A percentile compares a stretch with the other conserved stretches of the same genome.
phyloP scores from a whole-genome alignment of 108 stramenopile genomes.

The Parietichytrium sp. region DNA sequence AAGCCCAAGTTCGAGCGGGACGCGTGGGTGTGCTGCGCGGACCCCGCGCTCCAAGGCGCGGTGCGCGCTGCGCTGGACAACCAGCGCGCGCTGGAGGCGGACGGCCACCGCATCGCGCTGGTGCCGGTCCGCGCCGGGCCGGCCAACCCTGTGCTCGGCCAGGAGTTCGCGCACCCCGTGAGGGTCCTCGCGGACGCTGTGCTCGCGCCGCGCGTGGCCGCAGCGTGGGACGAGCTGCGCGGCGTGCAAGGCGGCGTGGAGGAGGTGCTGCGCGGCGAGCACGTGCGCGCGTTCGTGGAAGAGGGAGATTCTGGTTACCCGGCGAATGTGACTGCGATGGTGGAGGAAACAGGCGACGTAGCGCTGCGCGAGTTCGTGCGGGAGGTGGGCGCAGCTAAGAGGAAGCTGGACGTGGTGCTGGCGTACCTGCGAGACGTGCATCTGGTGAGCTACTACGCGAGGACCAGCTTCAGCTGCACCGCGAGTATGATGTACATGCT shows the following conservation, averaged over 20 bases:
- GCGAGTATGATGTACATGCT: neutral
- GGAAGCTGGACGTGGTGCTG: neutral
- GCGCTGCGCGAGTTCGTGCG: neutral
- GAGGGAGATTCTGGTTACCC: neutral
- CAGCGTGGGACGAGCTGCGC: neutral
- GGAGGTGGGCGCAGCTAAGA: neutral
- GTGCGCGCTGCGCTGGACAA: neutral
- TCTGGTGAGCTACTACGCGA: neutral
- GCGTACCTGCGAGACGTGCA: constrained; percentile 35
- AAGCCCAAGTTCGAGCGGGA: neutral
- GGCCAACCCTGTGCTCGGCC: neutral
- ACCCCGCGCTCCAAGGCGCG: neutral
- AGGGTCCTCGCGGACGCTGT: neutral
- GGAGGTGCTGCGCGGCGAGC: neutral
- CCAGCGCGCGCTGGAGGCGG: neutral
- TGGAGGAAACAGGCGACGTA: neutral
- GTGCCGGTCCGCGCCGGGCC: neutral
- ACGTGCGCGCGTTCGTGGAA: neutral
- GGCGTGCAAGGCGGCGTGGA: neutral
- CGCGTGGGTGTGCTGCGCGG: neutral
- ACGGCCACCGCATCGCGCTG: neutral
- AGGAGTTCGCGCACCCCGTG: neutral
- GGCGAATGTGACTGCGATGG: neutral
- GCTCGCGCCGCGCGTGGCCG: neutral
- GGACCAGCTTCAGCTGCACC: neutral